Base-by-base conservation (phyloP, 768 basidiomycete genomes). In the Phallus indusiatus region DNA sequence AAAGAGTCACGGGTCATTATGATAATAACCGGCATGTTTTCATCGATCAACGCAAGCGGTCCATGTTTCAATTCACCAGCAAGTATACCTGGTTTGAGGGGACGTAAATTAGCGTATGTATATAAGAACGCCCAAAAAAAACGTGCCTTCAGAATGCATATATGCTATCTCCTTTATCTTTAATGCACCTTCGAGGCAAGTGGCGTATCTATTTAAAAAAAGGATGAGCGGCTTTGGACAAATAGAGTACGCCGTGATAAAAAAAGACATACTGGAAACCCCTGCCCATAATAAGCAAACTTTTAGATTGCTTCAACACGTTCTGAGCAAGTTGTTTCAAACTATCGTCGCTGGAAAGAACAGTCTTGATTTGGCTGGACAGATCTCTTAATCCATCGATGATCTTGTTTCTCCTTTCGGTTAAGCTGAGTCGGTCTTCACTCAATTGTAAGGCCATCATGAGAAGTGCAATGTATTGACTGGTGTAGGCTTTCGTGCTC, bases 121-220 rank as follows among this genome's bases (percentile, higher is more conserved):
- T 51, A 6, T 53, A 36, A 18, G n/a, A 20, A 17, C 5, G 36
- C 53, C 11, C 8, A 55, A 34, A 54, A 47, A 12, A 42, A 37
- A 61, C 73, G 62, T 66, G 72, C 74, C 74, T 66, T 76, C 75
- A 47, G 67, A 70, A 64, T 76, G 75, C 69, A 72, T 75, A 75
- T 97, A 97, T 58, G 89, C 90, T 71, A 97, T 94, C 78, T 98
- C 96, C 77, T 99, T 99, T 77, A 99, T 98, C 80, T 99, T 99
- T 67, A 99, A 76, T 7, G 96, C 96, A 59, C 94, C 96, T 72
- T 99, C 96, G 51, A 99, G 79, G 73, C 95, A 98, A 7, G 96
- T 99, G 7, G 96, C 96, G 65, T 95, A 84, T 71, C 85, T 86
- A 36, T 28, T 28, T 28, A 3, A 28, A 28, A 28, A 28, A 0